Conservation (phyloP, 163 green algal genomes). For the Picocystis sp. region DNA sequence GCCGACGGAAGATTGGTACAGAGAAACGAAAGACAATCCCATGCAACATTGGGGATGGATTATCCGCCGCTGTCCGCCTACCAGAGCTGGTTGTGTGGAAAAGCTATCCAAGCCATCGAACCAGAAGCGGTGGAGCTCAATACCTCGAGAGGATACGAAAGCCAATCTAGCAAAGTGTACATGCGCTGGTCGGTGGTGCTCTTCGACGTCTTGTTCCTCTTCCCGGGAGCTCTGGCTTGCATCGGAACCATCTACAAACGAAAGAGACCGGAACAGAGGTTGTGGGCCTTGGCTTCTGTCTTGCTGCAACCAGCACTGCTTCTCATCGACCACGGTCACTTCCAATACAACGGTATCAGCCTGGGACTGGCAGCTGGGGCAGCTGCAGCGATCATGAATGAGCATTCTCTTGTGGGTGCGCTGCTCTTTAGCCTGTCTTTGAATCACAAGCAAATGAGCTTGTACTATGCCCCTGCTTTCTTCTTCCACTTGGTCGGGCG, state of each 20-base stretch:
- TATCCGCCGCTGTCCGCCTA: conserved; percentile 93
- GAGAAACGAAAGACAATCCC: conserved; percentile 52
- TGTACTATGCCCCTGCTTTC: conserved; percentile 91
- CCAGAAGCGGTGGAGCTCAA: conserved; percentile 51
- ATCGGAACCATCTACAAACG: conserved; percentile 12
- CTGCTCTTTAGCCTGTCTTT: conserved; percentile 61
- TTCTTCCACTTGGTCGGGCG: conserved; percentile 81
- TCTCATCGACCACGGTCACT: conserved; percentile 97
- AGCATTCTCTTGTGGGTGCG: conserved; percentile 30
- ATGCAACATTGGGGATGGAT: conserved; percentile 86
- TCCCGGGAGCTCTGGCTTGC: conserved; percentile 37
- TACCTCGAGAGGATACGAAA: conserved; percentile 48
- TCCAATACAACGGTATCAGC: conserved; percentile 97
- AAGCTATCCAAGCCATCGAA: conserved; percentile 46
- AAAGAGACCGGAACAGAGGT: not conserved
- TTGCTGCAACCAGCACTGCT: conserved; percentile 67
- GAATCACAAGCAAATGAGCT: conserved; percentile 93
- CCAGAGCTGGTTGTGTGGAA: conserved; percentile 69
- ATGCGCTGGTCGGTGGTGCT: conserved; percentile 73
- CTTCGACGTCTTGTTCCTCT: conserved; percentile 54
- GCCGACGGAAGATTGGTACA: conserved; percentile 61
- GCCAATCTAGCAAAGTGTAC: conserved; percentile 45
- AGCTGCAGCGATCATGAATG: conserved; percentile 9
- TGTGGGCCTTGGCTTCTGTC: conserved; percentile 25
- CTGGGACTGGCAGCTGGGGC: conserved; percentile 48